Conservation (phyloP, 805 yeast species). For the Limtongia smithiae region DNA sequence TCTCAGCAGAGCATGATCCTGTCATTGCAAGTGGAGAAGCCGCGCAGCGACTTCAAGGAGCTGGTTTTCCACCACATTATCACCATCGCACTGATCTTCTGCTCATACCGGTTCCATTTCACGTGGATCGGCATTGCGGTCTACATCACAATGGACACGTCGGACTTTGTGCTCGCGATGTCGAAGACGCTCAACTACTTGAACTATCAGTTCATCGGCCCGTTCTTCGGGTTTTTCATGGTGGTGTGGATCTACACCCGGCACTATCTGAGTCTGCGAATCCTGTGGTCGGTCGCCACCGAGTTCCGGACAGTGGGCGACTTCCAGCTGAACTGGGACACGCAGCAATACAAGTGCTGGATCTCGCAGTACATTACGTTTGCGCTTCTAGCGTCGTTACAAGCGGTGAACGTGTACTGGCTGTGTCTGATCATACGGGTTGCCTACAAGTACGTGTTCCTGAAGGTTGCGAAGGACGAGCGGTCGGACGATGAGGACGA, state of each 20-base stretch:
- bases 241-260: conserved; percentile 81
- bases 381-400: conserved; percentile 69
- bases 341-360: conserved; percentile 95
- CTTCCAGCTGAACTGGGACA: conserved; percentile 72
- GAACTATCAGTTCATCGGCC: conserved; percentile 59
- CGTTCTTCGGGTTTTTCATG: conserved; percentile 67
- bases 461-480: conserved; percentile 68
- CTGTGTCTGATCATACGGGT: conserved; percentile 75
- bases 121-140: conserved; percentile 92
- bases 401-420: conserved; percentile 87
- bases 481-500: conserved; percentile 84
- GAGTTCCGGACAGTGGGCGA: conserved; percentile 85
- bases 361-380: conserved; percentile 91
- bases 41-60: conserved; percentile 90
- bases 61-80: conserved; percentile 89
- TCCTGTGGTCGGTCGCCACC: conserved; percentile 75
- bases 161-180: conserved; percentile 80
- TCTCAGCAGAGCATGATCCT: conserved; percentile 88
- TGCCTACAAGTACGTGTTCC: conserved; percentile 57
- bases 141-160: conserved; percentile 92
- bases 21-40: conserved; percentile 82
- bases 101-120: conserved; percentile 89
- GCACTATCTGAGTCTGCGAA: conserved; percentile 75
- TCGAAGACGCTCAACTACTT: conserved; percentile 87
- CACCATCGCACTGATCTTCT: conserved; percentile 81